Conservation (phyloP, 2,329 filamentous ascomycete genomes). For the Neofusicoccum umdonicola region DNA sequence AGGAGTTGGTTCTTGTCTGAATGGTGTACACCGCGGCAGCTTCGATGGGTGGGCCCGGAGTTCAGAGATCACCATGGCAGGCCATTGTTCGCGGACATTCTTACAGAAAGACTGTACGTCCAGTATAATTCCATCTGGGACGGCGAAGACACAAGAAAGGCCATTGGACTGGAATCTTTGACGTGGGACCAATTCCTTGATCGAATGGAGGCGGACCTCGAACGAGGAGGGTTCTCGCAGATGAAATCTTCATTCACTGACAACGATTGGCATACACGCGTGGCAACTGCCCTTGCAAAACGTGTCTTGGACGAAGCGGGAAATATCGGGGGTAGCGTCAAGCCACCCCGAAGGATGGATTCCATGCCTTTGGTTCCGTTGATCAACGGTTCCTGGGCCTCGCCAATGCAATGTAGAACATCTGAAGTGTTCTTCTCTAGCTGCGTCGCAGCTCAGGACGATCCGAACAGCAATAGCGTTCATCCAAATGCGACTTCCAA, state of each 20-base stretch:
- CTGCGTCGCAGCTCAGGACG: neutral
- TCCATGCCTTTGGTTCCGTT: neutral
- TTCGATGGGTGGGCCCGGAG: neutral
- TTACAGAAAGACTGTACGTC: neutral
- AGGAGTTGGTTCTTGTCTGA: neutral
- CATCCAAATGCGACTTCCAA: neutral
- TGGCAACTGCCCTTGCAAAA: neutral
- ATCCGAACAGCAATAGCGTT: neutral
- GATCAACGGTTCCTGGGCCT: neutral
- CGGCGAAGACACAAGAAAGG: neutral
- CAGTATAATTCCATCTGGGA: neutral
- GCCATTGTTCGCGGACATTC: neutral
- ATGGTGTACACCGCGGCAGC: too few species aligned
- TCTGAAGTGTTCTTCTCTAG: slow-evolving; percentile 43
- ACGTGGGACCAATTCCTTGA: neutral
- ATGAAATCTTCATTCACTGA: neutral
- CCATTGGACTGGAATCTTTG: neutral
- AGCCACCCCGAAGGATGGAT: neutral
- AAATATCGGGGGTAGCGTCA: too few species aligned
- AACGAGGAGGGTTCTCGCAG: neutral
- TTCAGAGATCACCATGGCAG: neutral
- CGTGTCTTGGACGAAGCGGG: too few species aligned
- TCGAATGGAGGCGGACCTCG: neutral
- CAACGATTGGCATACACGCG: neutral
- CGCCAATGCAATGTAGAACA: slow-evolving; percentile 26